A percentile compares a stretch with the other conserved stretches of the same genome.
phyloP scores from a whole-genome alignment of 2,329 filamentous ascomycete genomes.

The Albifimbria verrucaria region DNA sequence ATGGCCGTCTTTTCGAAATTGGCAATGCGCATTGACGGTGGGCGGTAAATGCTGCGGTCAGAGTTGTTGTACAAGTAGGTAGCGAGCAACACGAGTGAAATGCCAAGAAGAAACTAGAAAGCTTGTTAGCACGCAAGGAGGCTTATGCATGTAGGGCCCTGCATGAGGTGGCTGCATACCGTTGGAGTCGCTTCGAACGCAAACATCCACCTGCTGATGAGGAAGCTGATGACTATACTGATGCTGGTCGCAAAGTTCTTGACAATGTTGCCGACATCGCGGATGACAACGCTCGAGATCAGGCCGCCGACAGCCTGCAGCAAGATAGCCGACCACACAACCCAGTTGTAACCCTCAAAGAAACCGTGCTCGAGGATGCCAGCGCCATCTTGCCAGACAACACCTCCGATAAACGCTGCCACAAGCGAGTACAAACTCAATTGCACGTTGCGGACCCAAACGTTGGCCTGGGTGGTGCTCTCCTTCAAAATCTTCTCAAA shows the following conservation, averaged over 20 bases:
- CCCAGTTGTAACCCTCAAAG: constrained; percentile 90
- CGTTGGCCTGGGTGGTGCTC: constrained; percentile 67
- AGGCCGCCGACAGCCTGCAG: constrained; percentile 84
- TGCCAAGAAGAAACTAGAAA: constrained; percentile 77
- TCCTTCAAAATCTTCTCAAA: constrained; percentile 93
- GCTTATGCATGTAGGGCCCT: too few species aligned
- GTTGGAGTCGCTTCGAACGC: constrained; percentile 69
- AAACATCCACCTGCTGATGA: constrained; percentile 85
- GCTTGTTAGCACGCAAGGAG: too few species aligned
- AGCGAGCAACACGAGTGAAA: constrained; percentile 71
- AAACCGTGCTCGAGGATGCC: constrained; percentile 83
- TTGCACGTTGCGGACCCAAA: constrained; percentile 95
- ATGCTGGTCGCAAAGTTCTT: constrained; percentile 94
- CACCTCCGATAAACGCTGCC: constrained; percentile 80
- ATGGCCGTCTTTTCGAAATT: constrained; percentile 73
- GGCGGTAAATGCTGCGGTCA: constrained; percentile 52
- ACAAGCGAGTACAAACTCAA: constrained; percentile 92
- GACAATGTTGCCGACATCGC: constrained; percentile 65
- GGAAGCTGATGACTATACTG: constrained; percentile 81
- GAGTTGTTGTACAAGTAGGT: constrained; percentile 81
- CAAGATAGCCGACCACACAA: constrained; percentile 82
- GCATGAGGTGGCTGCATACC: constrained; percentile 49
- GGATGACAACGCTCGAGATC: constrained; percentile 50
- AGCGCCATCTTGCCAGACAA: constrained; percentile 82
- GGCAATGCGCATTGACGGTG: constrained; percentile 66